Evolutionary conservation across 345 rosid species (phyloP), one percentile per base, ranked within the genome.

Genomic region (Noccaea caerulescens): DNA sequence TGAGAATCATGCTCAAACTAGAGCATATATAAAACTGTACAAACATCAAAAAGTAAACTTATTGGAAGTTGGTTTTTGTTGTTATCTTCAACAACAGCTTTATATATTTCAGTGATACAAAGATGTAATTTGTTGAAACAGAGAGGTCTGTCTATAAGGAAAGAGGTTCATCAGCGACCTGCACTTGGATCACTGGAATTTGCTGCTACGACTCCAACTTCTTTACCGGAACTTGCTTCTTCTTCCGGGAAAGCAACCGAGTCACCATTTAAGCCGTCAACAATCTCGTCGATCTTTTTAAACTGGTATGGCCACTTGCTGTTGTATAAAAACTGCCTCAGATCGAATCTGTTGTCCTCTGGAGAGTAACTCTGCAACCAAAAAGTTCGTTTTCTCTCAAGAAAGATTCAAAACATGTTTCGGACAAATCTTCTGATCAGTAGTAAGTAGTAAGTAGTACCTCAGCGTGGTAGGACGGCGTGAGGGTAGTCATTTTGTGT

Each of bases 401-500:
- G 41, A 59, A 7, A 62, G 25, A 13, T 44, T 25, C 32, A 46
- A 59, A 44, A 7, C 23, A 41, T 45, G 67, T 61, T 20, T 58
- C 8, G 10, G 33, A 59, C 23, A 25, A 42, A 9, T 60, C 1
- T 14, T 36, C 0, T 54, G 41, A 27, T n/a, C 2, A 60, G 46
- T 6, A 66, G 37, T 33, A 43, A 60, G 46, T 6, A 66, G 37
- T 33, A 43, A 20, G 66, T 13, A 52, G 1, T 80, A 95, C 99
- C 99, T 92, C 97, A 2, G 97, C 98, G 46, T 95, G 99, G 58
- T 90, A 95, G 11, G 93, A 92, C 7, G 98, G 99, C 51, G 99
- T 92, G 52, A 95, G 72, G 45, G 87, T 91, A 0, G 97, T 90
- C 98, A 95, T 89, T 72, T 95, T 95, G 83, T 95, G 99, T 30